Percentiles rank a stretch among this genome's conserved stretches.
phyloP scores from a whole-genome alignment of 306 rosid genomes.

The Vigna nakashimae region DNA sequence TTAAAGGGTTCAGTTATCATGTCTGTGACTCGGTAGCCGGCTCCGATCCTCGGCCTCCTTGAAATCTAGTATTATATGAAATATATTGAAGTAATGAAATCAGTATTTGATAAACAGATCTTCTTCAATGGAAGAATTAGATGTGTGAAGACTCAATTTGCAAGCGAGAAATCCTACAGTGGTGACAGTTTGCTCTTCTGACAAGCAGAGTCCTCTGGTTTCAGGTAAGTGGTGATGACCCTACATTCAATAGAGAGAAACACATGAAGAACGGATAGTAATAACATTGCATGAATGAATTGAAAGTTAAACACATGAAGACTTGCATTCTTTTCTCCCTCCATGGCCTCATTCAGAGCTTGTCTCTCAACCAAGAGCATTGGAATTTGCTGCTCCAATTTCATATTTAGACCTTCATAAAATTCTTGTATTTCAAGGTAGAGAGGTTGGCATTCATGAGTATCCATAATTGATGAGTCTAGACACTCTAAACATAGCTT shows the following conservation, averaged over 20 bases:
- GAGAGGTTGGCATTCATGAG: slow-evolving; percentile 96
- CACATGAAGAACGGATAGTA: slow-evolving; percentile 9
- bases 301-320: slow-evolving; percentile 5
- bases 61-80: slow-evolving; percentile 62
- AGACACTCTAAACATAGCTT: slow-evolving; percentile 96
- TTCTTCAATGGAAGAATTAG: slow-evolving; percentile 30
- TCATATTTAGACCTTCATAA: slow-evolving; percentile 95
- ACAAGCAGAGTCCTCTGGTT: slow-evolving; percentile 98
- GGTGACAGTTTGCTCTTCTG: slow-evolving; percentile 96
- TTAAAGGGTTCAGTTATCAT: slow-evolving; percentile 88
- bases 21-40: slow-evolving; percentile 69
- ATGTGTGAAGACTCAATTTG: slow-evolving; percentile 28
- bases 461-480: slow-evolving; percentile 94
- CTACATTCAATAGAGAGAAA: slow-evolving; percentile 53
- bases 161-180: slow-evolving; percentile 61
- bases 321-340: slow-evolving; percentile 85
- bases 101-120: slow-evolving; percentile 17
- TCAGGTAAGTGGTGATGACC: slow-evolving; percentile 99
- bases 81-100: slow-evolving; percentile 1
- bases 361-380: slow-evolving; percentile 99
- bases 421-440: slow-evolving; percentile 96
- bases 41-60: slow-evolving; percentile 84
- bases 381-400: slow-evolving; percentile 94
- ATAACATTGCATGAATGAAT: not conserved
- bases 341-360: slow-evolving; percentile 99